These are phyloP conservation scores for Cadophora malorum DNA, from an alignment of 2,329 filamentous ascomycete genomes.

Conservation along the genomic window DNA sequence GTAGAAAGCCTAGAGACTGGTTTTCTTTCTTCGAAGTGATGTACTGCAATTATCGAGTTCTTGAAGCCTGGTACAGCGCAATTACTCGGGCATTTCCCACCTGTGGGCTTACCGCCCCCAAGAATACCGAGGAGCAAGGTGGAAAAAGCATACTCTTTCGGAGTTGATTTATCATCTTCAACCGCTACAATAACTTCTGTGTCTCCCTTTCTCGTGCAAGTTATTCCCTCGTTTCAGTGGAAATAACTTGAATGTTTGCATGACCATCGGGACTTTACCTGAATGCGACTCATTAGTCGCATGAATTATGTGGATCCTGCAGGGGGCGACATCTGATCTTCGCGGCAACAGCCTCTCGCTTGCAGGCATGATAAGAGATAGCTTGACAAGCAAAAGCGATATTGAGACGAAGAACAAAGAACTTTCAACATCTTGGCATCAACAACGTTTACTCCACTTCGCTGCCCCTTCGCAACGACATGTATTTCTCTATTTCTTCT, in stretches of 20 bases:
- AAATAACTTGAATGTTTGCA: neutral
- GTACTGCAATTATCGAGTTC: no score
- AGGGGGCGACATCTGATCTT: neutral
- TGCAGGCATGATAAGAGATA: conserved; percentile 14
- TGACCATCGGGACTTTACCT: neutral
- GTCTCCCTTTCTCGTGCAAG: neutral
- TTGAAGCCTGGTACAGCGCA: neutral
- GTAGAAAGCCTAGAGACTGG: neutral
- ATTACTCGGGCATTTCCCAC: neutral
- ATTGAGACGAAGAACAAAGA: conserved; percentile 1
- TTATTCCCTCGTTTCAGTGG: neutral
- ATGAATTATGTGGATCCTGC: neutral
- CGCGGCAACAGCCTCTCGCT: conserved; percentile 2
- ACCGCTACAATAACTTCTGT: neutral
- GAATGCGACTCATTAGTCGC: neutral
- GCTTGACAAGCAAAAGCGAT: neutral
- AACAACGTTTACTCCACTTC: neutral
- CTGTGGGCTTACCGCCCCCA: neutral
- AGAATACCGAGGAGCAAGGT: neutral
- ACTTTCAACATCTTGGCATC: conserved; percentile 3
- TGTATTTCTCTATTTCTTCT: neutral
- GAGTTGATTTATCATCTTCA: no score
- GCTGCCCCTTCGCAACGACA: neutral
- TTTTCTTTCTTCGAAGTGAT: neutral
- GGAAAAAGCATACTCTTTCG: no score